Evolutionary conservation across 257 asterid genomes (phyloP).

Genomic region (Echites panduratus): DNA sequence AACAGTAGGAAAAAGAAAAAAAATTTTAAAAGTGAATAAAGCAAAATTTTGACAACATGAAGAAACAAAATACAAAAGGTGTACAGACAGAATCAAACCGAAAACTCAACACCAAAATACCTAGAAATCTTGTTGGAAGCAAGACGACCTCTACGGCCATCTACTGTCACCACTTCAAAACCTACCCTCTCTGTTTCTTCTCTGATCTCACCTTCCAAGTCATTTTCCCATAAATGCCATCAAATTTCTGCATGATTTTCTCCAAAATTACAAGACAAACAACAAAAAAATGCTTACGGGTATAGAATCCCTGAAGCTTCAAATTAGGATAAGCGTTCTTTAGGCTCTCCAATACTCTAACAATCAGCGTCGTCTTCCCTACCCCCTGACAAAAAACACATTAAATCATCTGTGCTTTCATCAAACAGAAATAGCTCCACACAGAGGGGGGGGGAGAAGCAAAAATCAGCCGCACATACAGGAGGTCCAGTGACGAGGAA

Average conservation of each 20-base stretch:
- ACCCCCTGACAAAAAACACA: conserved; percentile 43
- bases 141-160: conserved; percentile 63
- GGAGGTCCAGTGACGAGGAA: conserved; percentile 73
- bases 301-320: conserved; percentile 75
- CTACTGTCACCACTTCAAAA: conserved; percentile 74
- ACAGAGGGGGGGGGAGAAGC: neutral
- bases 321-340: conserved; percentile 48
- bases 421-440: neutral
- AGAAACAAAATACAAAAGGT: neutral
- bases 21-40: neutral
- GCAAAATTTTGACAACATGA: neutral
- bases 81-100: conserved; percentile 5
- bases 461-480: conserved; percentile 20
- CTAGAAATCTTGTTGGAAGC: conserved; percentile 54
- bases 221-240: neutral
- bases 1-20: neutral
- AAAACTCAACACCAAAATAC: conserved; percentile 19
- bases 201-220: conserved; percentile 60
- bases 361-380: conserved; percentile 77
- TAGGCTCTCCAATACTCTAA: conserved; percentile 60
- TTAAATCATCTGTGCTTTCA: neutral
- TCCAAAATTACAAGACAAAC: neutral
- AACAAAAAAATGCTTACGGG: conserved; percentile 40
- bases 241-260: conserved; percentile 2
- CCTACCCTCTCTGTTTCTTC: conserved; percentile 72